Evolutionary conservation across 352 stramenopile genomes (phyloP).

Genomic region (Phytophthora pluvialis): DNA sequence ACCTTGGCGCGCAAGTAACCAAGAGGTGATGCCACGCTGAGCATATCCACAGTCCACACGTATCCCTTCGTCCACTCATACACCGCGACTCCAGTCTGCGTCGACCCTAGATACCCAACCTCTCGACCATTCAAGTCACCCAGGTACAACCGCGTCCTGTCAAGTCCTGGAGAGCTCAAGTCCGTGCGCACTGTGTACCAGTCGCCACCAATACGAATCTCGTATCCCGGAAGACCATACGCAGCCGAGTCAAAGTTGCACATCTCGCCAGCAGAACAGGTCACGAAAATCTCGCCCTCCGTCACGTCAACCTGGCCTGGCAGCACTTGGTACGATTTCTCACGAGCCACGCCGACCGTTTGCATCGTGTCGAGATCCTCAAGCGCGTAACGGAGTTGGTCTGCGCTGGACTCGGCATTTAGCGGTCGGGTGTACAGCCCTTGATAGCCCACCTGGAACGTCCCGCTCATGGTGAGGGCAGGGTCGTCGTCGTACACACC

Average conservation of each 20-base stretch:
- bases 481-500: constrained; percentile 61
- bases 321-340: constrained; percentile 53
- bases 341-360: constrained; percentile 56
- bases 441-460: constrained; percentile 78
- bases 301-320: constrained; percentile 59
- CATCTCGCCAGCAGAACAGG: constrained; percentile 48
- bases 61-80: constrained; percentile 83
- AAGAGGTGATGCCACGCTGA: constrained; percentile 49
- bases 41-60: constrained; percentile 63
- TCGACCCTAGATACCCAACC: constrained; percentile 55
- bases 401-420: constrained; percentile 70
- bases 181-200: constrained; percentile 79
- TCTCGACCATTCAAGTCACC: constrained; percentile 68
- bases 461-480: constrained; percentile 71
- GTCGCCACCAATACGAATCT: constrained; percentile 59
- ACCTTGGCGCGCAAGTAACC: constrained; percentile 62
- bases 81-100: constrained; percentile 45
- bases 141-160: constrained; percentile 54
- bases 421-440: constrained; percentile 63
- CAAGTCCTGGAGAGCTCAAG: constrained; percentile 45
- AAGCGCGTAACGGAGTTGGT: constrained; percentile 70
- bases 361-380: constrained; percentile 66
- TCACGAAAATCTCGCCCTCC: constrained; percentile 67
- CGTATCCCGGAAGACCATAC: constrained; percentile 68
- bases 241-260: constrained; percentile 59